These are phyloP conservation scores for Barnettozyma botsteinii DNA, from an alignment of 805 yeast species.

Conservation along the genomic window DNA sequence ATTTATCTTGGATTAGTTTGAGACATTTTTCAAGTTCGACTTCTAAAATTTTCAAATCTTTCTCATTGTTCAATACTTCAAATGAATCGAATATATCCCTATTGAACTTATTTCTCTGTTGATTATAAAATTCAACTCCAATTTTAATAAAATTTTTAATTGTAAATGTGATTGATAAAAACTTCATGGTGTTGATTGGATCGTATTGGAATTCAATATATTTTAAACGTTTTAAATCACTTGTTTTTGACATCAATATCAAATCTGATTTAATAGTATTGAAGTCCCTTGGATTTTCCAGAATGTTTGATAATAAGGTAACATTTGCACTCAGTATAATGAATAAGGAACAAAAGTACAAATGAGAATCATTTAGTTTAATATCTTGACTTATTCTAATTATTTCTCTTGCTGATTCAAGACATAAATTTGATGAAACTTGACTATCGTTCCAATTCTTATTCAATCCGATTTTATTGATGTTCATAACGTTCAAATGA, in stretches of 20 bases:
- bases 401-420: conserved; percentile 10
- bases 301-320: conserved; percentile 3
- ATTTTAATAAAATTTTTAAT: conserved; percentile 9
- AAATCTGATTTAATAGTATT: conserved; percentile 5
- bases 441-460: conserved; percentile 9
- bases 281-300: conserved; percentile 8
- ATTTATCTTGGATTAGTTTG: conserved; percentile 1
- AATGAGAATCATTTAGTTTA: not conserved
- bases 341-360: conserved; percentile 5
- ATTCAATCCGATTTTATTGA: conserved; percentile 9
- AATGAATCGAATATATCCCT: not conserved
- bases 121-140: conserved; percentile 4
- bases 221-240: conserved; percentile 3
- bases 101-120: not conserved
- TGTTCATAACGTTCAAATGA: conserved; percentile 7
- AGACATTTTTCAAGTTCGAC: conserved; percentile 2
- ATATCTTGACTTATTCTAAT: conserved; percentile 6
- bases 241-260: conserved; percentile 3
- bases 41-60: not conserved
- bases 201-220: conserved; percentile 5
- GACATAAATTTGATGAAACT: conserved; percentile 4
- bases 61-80: conserved; percentile 1
- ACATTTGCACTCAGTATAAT: conserved; percentile 7
- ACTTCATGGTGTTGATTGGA: no score
- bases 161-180: conserved; percentile 1